phyloP scores from a whole-genome alignment of 352 stramenopile species.

The Phytophthora ramorum region DNA sequence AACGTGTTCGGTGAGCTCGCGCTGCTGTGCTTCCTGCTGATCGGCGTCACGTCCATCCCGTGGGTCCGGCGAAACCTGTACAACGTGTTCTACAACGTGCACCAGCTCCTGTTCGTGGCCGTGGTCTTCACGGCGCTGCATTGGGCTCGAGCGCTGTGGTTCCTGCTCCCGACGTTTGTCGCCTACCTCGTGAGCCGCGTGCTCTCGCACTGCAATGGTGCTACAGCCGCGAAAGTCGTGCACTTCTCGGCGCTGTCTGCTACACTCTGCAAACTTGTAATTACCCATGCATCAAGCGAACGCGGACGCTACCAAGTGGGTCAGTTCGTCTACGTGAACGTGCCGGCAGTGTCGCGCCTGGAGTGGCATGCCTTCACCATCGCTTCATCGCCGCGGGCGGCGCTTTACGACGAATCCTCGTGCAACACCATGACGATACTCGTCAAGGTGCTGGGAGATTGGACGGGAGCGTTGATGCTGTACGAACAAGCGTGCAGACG shows the following conservation, averaged over 20 bases:
- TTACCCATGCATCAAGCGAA: conserved; percentile 8
- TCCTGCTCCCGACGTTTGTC: conserved; percentile 40
- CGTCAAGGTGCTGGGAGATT: conserved; percentile 53
- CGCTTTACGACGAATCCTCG: conserved; percentile 2
- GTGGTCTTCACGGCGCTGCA: conserved; percentile 51
- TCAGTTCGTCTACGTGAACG: conserved; percentile 56
- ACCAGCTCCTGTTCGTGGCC: conserved; percentile 52
- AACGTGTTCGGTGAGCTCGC: conserved; percentile 59
- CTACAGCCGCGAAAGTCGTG: conserved; percentile 23
- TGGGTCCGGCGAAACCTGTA: conserved; percentile 47
- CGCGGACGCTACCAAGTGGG: conserved; percentile 34
- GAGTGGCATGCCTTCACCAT: conserved; percentile 65
- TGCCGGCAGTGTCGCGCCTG: conserved; percentile 45
- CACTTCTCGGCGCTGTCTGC: conserved; percentile 34
- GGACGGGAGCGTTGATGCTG: conserved; percentile 47
- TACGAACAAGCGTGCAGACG: conserved; percentile 34
- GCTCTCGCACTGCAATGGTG: conserved; percentile 39
- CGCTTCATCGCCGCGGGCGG: conserved; percentile 41
- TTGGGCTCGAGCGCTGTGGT: conserved; percentile 38
- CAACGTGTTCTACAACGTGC: conserved; percentile 51
- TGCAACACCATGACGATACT: conserved; percentile 44
- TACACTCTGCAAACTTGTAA: conserved; percentile 42
- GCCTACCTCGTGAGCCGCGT: conserved; percentile 45
- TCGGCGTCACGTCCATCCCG: conserved; percentile 48
- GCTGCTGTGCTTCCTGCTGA: conserved; percentile 45